These are phyloP conservation scores for Pythium sp. DNA, from an alignment of 352 stramenopile species.

Conservation along the genomic window DNA sequence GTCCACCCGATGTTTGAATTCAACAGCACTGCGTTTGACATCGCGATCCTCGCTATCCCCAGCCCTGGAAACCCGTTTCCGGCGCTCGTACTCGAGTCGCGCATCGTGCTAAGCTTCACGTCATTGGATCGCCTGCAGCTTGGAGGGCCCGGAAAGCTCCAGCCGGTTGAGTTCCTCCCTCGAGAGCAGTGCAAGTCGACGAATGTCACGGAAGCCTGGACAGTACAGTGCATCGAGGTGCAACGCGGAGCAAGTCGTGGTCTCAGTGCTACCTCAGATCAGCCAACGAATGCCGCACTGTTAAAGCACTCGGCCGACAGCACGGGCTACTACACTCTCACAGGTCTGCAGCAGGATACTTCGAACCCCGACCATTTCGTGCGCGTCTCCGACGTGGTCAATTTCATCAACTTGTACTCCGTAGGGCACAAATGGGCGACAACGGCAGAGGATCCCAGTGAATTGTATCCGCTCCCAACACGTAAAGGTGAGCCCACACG, in stretches of 20 bases:
- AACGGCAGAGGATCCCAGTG: too few species aligned
- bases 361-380: constrained; percentile 1
- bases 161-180: background rate
- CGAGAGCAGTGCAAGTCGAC: background rate
- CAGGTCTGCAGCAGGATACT: background rate
- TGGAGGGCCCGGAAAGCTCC: background rate
- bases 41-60: constrained; percentile 5
- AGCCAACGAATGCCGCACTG: constrained; percentile 4
- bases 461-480: too few species aligned
- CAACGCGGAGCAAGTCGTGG: background rate
- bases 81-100: background rate
- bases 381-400: background rate
- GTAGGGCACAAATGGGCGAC: constrained; percentile 1
- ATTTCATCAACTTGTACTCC: constrained; percentile 10
- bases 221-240: background rate
- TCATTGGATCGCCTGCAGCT: background rate
- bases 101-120: background rate
- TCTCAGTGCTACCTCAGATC: background rate
- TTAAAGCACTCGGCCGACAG: background rate
- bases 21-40: background rate
- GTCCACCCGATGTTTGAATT: background rate
- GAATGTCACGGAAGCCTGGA: background rate
- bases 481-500: too few species aligned
- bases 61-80: background rate
- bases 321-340: background rate